Evolutionary conservation across 2,329 filamentous ascomycete genomes (phyloP), one percentile per base, ranked within the genome.

Genomic region (Exophiala sp.): DNA sequence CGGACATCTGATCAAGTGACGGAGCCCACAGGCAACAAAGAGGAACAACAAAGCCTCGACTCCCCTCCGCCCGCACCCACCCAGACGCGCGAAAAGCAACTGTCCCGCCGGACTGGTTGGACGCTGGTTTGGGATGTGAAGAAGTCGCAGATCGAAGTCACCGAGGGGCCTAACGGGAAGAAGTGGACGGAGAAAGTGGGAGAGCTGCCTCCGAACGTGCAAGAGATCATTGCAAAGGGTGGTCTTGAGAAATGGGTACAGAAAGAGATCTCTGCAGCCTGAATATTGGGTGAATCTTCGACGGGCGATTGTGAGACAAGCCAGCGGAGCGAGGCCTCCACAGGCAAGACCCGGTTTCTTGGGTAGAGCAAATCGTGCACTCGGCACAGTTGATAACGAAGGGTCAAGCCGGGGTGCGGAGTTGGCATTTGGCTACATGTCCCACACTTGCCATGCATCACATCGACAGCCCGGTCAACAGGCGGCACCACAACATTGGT

Each of bases 171-270:
- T 47, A 74, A 75, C 39, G 86, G 85, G 1, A 65, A 74, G 48
- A 78, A 70, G 30, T 95, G 88, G 88, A 83, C 74, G 43, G 79
- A 93, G 64, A 87, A 85, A 69, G 88, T 95, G 1, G 86, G 86
- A 6, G 85, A 93, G 72, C 65, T 95, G 55, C 86, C 88, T 11
- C 81, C 85, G 0, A 95, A 91, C 63, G 85, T 95, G 48, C 89
- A 95, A 66, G 86, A 86, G 63, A 89, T 91, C 49, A 87, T 91
- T 61, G 84, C 86, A 0, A 68, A 76, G 43, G 87, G 87, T 2
- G 88, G 88, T 0, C 64, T 94, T 53, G 86, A 90, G 73, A 83
- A 82, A 56, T 94, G 88, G 88, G 85, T 93, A 8, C 85, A 85
- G 75, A 74, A 76, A 49, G 75, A 86, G 65, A 85, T 89, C 62